Evolutionary conservation across 164 flowering plant genomes (phyloP), one percentile per base, ranked within the genome.

Genomic region (Houttuynia cordata): DNA sequence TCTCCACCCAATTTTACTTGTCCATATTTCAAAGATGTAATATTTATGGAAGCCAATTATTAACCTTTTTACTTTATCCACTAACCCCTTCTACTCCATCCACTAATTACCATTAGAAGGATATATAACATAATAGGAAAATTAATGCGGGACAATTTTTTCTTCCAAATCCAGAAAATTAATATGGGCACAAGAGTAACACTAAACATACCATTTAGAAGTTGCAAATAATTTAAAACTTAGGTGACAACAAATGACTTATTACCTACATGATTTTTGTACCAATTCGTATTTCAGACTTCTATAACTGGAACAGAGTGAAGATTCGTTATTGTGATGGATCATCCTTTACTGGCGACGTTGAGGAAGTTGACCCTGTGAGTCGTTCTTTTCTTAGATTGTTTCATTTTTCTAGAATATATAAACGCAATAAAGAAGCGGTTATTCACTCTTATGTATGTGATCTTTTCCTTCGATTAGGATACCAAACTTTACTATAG

Each of bases 311-410:
- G 93, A 84, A 86, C 62, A 73, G 78, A 51, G 68, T 86, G 53
- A 81, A 77, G 76, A 71, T 86, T 58, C 72, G 87, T 45, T 86
- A 86, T 67, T 86, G 93, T 57, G 93, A 86, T 68, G 93, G 93
- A 23, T 66, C 90, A 22, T 86, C 93, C 8, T 86, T 82, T 73
- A 84, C 87, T 0, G 93, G 93, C n/a, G 90, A 86, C 61, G 82
- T 77, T 10, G 81, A 84, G 58, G 74, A 56, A 49, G 69, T 67
- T 47, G 69, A 67, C 24, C 69, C 69, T n/a, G 69, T 67, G 30
- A 61, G 69, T 49, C 37, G 12, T 40, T n/a, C 61, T 77, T 72
- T 3, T 12, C 17, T 7, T 45, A 3, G 1, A 12, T 42, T 45
- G 12, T 30, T 30, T 30, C 37, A 30, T 30, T 30, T 30, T 30